Base-by-base conservation (phyloP, 306 rosid genomes). In the Glycine tomentella region DNA sequence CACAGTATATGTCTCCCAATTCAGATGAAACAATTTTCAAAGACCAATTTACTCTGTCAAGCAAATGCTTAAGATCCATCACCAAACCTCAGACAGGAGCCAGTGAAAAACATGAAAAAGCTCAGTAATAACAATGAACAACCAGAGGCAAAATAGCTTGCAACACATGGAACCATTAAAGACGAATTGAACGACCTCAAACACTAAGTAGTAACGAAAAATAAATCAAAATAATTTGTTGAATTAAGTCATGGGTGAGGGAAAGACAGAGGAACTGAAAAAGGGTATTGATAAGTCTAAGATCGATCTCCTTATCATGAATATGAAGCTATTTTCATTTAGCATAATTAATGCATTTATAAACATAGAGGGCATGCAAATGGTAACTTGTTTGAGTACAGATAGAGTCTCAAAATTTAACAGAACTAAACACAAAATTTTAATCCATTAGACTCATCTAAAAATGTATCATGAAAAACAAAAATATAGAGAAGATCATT, bases 191-290 rank as follows among this genome's bases (percentile, higher is more conserved):
- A 5, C 0, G 44, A 38, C 7, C 44, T 38, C 44, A 38, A 65
- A 65, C 51, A 65, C 20, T 15, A 38, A 65, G 6, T 6, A 13
- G 3, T 13, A 36, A 65, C 10, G 0, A 56, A 16, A 8, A 20
- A 59, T 7, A 14, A 40, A 65, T 15, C 71, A 38, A 36, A 25
- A 14, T 65, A 14, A 1, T 38, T 36, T 65, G 20, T 42, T 42
- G 46, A 42, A 42, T 65, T 38, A 65, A 65, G 31, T 40, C 33
- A 65, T n/a, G 50, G 40, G 31, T 38, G 20, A 65, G 71, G 71
- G 25, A 40, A 14, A 65, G 12, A 65, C 12, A 42, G 71, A 16
- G 65, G 66, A 59, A 25, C 10, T 20, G 72, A 16, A 42, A 42
- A 15, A 42, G 14, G 6, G 4, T 3, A 66, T 66, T 51, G 0